Conservation (phyloP, 1,139 yeast genomes). For the Starmera stellimalicola region DNA sequence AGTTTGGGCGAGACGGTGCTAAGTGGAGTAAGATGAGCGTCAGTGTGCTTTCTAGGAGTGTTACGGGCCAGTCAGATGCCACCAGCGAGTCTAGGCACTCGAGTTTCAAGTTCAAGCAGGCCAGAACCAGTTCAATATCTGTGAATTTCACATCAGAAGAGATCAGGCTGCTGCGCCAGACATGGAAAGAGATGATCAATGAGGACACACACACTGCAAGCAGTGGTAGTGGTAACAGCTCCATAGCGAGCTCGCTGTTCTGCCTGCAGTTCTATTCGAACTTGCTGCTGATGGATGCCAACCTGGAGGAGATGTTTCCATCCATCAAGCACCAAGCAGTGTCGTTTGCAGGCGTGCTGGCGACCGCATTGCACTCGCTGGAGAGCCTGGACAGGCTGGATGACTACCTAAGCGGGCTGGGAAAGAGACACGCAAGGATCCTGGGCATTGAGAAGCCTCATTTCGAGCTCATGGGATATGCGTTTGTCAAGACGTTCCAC, state of each 20-base stretch:
- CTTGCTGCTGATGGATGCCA: slow-evolving; percentile 42
- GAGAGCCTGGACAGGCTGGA: slow-evolving; percentile 38
- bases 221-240: slow-evolving; percentile 7
- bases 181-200: slow-evolving; percentile 29
- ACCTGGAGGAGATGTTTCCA: slow-evolving; percentile 49
- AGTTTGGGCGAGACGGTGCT: no score
- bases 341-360: slow-evolving; percentile 71
- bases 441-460: slow-evolving; percentile 66
- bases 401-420: slow-evolving; percentile 52
- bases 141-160: slow-evolving; percentile 27
- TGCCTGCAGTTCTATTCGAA: slow-evolving; percentile 58
- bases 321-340: slow-evolving; percentile 64
- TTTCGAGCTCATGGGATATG: slow-evolving; percentile 74
- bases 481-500: slow-evolving; percentile 61
- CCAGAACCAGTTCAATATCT: no score
- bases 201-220: slow-evolving; percentile 16
- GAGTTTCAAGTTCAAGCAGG: no score
- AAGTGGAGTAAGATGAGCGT: no score
- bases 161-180: slow-evolving; percentile 26
- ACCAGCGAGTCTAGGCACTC: no score
- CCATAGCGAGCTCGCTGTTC: slow-evolving; percentile 40
- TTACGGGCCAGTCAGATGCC: no score
- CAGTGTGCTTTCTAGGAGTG: no score
- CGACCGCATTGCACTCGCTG: slow-evolving; percentile 44
- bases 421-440: slow-evolving; percentile 69